Base-by-base conservation (phyloP, 345 rosid species). In the Brassica carinata region DNA sequence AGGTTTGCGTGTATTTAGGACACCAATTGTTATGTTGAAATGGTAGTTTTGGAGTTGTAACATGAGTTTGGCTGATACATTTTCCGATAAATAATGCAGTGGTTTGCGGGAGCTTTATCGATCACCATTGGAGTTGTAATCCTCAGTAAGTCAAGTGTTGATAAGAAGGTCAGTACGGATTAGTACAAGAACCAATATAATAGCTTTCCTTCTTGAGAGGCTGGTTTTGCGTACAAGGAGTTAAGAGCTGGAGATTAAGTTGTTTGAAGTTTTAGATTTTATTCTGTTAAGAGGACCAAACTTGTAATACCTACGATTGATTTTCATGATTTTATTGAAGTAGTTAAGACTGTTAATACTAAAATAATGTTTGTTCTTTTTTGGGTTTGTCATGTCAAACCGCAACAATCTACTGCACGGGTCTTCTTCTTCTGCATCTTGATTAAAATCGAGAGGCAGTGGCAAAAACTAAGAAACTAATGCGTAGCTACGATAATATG, bases 71-170 rank as follows among this genome's bases (percentile, higher is more conserved):
- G 64, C 43, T 58, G 2, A 81, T 55, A 15, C 9, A 15, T 55
- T 17, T 14, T 14, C 17, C 17, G 2, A 51, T 55, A 55, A 55
- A 2, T 7, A 1, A 6, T 45, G 48, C 88, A 95, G 99, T 95
- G 98, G 96, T 88, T 95, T 87, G 97, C 93, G 36, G 97, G 98
- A 58, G 61, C 61, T 55, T 55, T 55, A 55, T 55, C 61, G 26
- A 55, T 55, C 61, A 55, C 61, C 26, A 55, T 87, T 45, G 98
- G 99, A 4, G 97, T 90, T 69, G 69, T 91, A 3, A 75, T 91
- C 67, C 94, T 91, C 13, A 91, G 90, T 83, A 91, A 90, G 69
- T 95, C 98, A 15, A 91, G 90, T 70, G 27, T 85, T 0, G 96
- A 89, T 76, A 81, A 40, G 78, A 92, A 88, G 83, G 73, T 67